Evolutionary conservation across 129 eudicot genomes (phyloP), one percentile per base, ranked within the genome.

Genomic region (sunflower (Helianthus annuus)): DNA sequence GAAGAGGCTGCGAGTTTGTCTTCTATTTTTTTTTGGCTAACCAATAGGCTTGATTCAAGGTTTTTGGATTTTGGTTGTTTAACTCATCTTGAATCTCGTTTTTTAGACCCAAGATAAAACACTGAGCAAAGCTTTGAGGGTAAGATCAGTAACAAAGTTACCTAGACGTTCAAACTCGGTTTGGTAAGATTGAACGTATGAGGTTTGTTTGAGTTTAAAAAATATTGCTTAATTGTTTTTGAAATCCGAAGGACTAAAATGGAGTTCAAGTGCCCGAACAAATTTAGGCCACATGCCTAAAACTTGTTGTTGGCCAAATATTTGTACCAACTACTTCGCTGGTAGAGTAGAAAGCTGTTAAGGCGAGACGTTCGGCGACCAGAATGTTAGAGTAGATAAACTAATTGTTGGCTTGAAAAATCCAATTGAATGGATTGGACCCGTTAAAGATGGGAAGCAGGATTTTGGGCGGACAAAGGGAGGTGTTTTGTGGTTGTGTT

Each of bases 361-460:
- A 11, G 6, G 68, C 3, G 8, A 62, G 46, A 44, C 38, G 55
- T 44, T 42, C 39, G 1, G 16, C 4, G 15, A 34, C 15, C 19
- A 32, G 71, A 11, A 24, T 66, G 2, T 45, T 16, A n/a, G 44
- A 66, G 4, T 15, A 66, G 0, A 38, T 2, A 5, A 45, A 44
- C 9, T 15, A 44, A 1, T 45, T 53, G 9, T 66, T 39, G 7
- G 57, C 71, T 66, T 66, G 71, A 7, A 66, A 66, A 10, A 66
- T 29, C 71, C 71, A 66, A 45, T 66, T 32, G 8, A 66, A 4
- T 11, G 57, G 71, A 5, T 15, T 16, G 1, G 55, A 10, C 0
- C 40, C 71, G 16, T 66, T 54, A 12, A 66, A 66, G 8, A 16
- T 9, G n/a, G 71, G 55, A 3, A 66, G 11, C 3, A 1, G 1